These are phyloP conservation scores for Escovopsis sp. DNA, from an alignment of 2,329 filamentous ascomycete species.

Conservation along the genomic window DNA sequence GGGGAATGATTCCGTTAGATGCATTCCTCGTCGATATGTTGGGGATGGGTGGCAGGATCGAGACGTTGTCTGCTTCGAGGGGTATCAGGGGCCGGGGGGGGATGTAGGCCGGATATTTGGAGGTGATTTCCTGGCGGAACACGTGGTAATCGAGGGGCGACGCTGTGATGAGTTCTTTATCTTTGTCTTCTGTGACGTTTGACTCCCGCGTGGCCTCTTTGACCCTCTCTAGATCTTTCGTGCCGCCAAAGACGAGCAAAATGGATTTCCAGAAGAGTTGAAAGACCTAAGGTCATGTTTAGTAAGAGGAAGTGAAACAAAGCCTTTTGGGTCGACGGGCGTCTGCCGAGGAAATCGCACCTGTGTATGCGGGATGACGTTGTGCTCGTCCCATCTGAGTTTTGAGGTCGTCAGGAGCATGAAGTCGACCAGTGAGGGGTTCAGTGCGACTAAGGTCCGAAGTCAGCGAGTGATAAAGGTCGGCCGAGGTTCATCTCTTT, in stretches of 20 bases:
- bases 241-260: constrained; percentile 71
- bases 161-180: constrained; percentile 72
- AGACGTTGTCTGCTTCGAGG: constrained; percentile 79
- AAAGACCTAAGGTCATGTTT: constrained; percentile 40
- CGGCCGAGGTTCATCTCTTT: too few species aligned
- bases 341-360: constrained; percentile 19
- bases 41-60: constrained; percentile 71
- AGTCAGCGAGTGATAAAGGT: constrained; percentile 5
- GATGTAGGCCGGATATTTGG: constrained; percentile 94
- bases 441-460: constrained; percentile 32
- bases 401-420: constrained; percentile 55
- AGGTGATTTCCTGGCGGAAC: constrained; percentile 92
- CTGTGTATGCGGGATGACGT: constrained; percentile 45
- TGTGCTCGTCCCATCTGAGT: constrained; percentile 59
- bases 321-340: too few species aligned
- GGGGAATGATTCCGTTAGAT: constrained; percentile 46
- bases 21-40: constrained; percentile 54
- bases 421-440: constrained; percentile 55
- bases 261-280: constrained; percentile 87
- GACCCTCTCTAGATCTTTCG: constrained; percentile 53
- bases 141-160: constrained; percentile 92
- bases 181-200: constrained; percentile 40
- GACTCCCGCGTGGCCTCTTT: constrained; percentile 56
- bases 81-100: constrained; percentile 73
- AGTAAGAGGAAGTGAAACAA: constrained; percentile 7